These are phyloP conservation scores for Eleusine coracana DNA, from an alignment of 176 grass and related monocot genomes.

Conservation along the genomic window DNA sequence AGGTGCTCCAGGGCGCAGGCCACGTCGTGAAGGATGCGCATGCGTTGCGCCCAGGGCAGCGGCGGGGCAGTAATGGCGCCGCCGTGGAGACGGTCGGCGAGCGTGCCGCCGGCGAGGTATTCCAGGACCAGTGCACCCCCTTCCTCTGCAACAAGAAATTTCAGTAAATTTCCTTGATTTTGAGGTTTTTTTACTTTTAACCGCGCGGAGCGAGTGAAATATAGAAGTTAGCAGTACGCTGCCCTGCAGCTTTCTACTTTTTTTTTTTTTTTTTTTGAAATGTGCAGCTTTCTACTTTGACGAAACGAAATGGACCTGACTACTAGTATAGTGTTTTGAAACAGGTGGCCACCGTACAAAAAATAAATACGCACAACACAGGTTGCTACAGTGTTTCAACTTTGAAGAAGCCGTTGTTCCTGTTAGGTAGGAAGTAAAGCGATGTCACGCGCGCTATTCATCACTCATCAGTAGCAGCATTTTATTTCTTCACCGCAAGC, in stretches of 20 bases:
- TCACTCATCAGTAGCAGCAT: background rate
- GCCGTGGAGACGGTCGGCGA: conserved; percentile 62
- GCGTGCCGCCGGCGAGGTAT: conserved; percentile 72
- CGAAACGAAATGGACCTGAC: background rate
- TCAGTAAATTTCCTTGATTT: too few species aligned
- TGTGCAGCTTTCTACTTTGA: conserved; percentile 16
- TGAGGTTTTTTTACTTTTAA: background rate
- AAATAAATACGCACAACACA: background rate
- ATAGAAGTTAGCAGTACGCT: background rate
- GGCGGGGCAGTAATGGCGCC: background rate
- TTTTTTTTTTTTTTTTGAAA: too few species aligned
- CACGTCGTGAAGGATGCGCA: conserved; percentile 67
- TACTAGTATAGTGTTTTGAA: too few species aligned
- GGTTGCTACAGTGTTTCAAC: background rate
- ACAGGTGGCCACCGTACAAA: conserved; percentile 12
- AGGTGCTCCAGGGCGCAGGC: conserved; percentile 77
- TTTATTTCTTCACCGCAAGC: background rate
- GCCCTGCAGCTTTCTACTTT: conserved; percentile 17
- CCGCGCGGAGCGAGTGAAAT: background rate
- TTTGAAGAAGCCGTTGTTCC: background rate
- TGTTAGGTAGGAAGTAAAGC: conserved; percentile 26
- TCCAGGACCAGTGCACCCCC: conserved; percentile 81
- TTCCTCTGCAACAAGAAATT: conserved; percentile 73
- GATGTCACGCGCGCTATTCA: conserved; percentile 18
- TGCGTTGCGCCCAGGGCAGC: conserved; percentile 62